These are phyloP conservation scores for Heritiera littoralis DNA, from an alignment of 345 rosid genomes.

Conservation along the genomic window DNA sequence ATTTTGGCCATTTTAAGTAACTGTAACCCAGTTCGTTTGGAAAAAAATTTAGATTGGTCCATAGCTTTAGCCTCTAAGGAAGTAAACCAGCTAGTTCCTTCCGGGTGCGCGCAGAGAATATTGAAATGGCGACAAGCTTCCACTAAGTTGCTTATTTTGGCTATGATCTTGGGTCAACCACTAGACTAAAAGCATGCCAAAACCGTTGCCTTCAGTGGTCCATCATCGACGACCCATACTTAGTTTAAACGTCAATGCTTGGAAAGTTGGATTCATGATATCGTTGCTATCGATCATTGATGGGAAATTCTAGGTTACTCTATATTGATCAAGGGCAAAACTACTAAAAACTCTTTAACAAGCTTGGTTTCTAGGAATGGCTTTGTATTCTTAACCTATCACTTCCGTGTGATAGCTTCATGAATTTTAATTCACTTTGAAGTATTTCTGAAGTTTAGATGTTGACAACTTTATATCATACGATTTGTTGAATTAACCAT, in stretches of 20 bases:
- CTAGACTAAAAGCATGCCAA: neutral
- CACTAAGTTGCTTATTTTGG: neutral
- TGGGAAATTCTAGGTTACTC: too few species aligned
- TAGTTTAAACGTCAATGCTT: neutral
- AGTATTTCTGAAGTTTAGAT: too few species aligned
- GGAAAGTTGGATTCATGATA: neutral
- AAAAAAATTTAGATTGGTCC: neutral
- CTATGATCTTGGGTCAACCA: too few species aligned
- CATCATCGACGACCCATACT: neutral
- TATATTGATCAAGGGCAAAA: too few species aligned
- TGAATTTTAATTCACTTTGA: too few species aligned
- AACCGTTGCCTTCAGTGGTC: neutral
- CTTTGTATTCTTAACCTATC: too few species aligned
- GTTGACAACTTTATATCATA: too few species aligned
- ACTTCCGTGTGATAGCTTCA: too few species aligned
- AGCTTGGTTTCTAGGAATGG: too few species aligned
- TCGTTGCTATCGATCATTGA: neutral
- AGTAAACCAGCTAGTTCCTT: neutral
- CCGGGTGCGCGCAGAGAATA: neutral
- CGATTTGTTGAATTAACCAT: too few species aligned
- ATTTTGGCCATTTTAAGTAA: neutral
- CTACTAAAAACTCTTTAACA: too few species aligned
- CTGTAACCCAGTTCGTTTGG: neutral
- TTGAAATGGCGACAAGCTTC: neutral
- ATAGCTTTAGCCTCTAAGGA: too few species aligned